A percentile compares a stretch with the other conserved stretches of the same genome.
Evolutionary conservation across 192 early-diverging fungal species (phyloP).

Genomic region (Piromyces finnis): DNA sequence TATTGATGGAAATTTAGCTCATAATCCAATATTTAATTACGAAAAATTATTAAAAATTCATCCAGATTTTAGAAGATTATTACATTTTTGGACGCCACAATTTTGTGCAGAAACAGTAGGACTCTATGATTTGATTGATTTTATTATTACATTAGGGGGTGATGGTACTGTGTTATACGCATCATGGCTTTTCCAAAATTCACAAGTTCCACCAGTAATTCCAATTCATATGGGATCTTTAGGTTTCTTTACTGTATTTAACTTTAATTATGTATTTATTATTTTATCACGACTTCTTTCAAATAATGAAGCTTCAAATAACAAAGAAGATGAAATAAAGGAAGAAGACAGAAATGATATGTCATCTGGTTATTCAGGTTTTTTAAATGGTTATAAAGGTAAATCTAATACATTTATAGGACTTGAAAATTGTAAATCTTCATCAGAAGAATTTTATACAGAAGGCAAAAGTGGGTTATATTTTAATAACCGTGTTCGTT

Average conservation of each 20-base stretch:
- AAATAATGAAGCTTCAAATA: neutral
- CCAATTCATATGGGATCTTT: conserved; percentile 85
- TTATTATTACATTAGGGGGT: conserved; percentile 85
- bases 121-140: conserved; percentile 48
- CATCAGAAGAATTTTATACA: neutral
- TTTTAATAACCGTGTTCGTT: conserved; percentile 77
- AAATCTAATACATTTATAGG: neutral
- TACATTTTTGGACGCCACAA: conserved; percentile 51
- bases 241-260: conserved; percentile 87
- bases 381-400: neutral
- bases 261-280: conserved; percentile 35
- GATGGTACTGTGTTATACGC: conserved; percentile 92
- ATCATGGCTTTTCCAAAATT: conserved; percentile 69
- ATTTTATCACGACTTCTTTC: conserved; percentile 1
- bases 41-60: neutral
- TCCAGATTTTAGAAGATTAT: neutral
- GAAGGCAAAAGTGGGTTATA: conserved; percentile 41
- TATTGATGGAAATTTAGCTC: neutral
- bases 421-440: conserved; percentile 16
- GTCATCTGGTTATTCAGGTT: neutral
- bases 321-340: neutral
- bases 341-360: neutral
- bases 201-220: conserved; percentile 73
- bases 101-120: conserved; percentile 38
- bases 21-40: neutral